Evolutionary conservation across 768 basidiomycete genomes (phyloP).

Genomic region (Boletus patriciae): DNA sequence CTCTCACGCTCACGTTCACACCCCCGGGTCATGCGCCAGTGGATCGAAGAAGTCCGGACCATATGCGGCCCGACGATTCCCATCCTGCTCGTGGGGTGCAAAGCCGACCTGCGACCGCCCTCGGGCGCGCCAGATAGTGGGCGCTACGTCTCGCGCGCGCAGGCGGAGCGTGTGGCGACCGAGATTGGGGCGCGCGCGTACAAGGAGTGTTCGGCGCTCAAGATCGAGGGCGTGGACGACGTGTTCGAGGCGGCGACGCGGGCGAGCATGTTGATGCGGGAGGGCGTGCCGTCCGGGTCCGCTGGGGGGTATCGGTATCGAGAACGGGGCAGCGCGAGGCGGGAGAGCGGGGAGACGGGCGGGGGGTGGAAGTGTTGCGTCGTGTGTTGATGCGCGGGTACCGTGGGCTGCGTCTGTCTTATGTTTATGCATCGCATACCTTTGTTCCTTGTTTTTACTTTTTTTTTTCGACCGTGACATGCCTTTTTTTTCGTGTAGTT

Average conservation of each 20-base stretch:
- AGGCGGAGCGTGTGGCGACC: constrained; percentile 80
- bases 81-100: constrained; percentile 94
- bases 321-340: constrained; percentile 43
- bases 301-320: constrained; percentile 53
- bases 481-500: constrained; percentile 2
- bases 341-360: constrained; percentile 32
- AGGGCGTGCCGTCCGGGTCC: constrained; percentile 62
- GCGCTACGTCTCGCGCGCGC: constrained; percentile 68
- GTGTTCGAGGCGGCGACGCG: constrained; percentile 97
- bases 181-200: constrained; percentile 90
- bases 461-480: not conserved
- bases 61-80: constrained; percentile 93
- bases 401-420: too few relatives aligned
- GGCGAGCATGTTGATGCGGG: constrained; percentile 94
- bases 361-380: constrained; percentile 63
- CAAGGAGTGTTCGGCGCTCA: constrained; percentile 91
- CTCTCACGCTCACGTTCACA: not conserved
- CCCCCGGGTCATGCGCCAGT: constrained; percentile 45
- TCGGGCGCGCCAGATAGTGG: constrained; percentile 45
- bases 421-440: constrained; percentile 5
- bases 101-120: constrained; percentile 83
- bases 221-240: constrained; percentile 92
- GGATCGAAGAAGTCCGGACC: constrained; percentile 98
- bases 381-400: constrained; percentile 47
- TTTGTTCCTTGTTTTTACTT: not conserved